Evolutionary conservation across 1,284 basidiomycete species (phyloP).

Genomic region (Cryptococcus sp.): DNA sequence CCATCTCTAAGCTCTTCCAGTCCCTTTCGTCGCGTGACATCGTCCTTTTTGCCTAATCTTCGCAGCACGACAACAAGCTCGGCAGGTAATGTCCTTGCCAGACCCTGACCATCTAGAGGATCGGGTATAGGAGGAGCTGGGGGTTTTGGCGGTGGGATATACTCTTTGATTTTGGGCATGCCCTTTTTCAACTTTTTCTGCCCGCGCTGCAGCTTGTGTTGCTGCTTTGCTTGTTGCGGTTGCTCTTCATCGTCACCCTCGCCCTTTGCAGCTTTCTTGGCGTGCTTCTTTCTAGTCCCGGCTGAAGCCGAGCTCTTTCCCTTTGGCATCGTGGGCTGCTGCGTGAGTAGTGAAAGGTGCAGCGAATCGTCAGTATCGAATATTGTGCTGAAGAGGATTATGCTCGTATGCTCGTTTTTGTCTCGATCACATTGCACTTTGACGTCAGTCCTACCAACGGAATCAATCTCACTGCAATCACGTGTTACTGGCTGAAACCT

Average conservation of each 20-base stretch:
- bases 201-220: constrained; percentile 26
- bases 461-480: no score
- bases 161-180: constrained; percentile 65
- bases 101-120: constrained; percentile 84
- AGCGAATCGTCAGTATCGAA: not conserved
- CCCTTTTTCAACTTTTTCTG: constrained; percentile 50
- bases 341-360: not conserved
- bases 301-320: constrained; percentile 67
- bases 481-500: not conserved
- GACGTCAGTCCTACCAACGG: not conserved
- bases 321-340: constrained; percentile 28
- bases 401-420: no score
- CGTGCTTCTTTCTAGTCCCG: constrained; percentile 73
- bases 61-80: constrained; percentile 82
- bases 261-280: constrained; percentile 36
- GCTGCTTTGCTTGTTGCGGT: constrained; percentile 5
- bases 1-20: constrained; percentile 75
- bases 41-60: constrained; percentile 86
- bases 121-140: constrained; percentile 81
- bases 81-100: constrained; percentile 73
- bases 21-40: constrained; percentile 79
- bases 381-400: no score
- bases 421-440: not conserved
- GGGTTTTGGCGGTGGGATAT: constrained; percentile 84
- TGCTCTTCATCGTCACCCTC: constrained; percentile 20